Evolutionary conservation across 2,329 filamentous ascomycete species (phyloP).

Genomic region (Thelonectria rubi): DNA sequence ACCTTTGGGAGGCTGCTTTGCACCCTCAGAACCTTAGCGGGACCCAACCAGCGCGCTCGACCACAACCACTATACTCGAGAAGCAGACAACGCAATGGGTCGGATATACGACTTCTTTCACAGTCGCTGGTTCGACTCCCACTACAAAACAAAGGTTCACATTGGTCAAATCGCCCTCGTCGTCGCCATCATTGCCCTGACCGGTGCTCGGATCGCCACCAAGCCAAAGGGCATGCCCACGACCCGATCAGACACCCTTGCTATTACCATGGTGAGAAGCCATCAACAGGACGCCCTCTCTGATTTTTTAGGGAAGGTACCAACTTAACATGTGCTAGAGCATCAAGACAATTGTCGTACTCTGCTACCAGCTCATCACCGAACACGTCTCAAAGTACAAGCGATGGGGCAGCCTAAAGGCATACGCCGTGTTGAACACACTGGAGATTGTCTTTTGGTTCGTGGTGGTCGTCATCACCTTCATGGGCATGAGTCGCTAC

Average conservation of each 20-base stretch:
- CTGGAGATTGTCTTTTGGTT: slow-evolving; percentile 42
- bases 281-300: background rate
- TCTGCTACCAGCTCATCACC: slow-evolving; percentile 29
- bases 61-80: background rate
- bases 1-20: too few species aligned
- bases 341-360: slow-evolving; percentile 25
- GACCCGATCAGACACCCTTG: slow-evolving; percentile 29
- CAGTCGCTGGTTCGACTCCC: slow-evolving; percentile 25
- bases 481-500: slow-evolving; percentile 24
- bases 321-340: background rate
- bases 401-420: slow-evolving; percentile 37
- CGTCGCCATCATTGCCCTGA: slow-evolving; percentile 20
- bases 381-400: slow-evolving; percentile 41
- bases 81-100: slow-evolving; percentile 14
- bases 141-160: slow-evolving; percentile 29
- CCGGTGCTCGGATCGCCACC: slow-evolving; percentile 26
- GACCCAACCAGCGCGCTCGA: too few species aligned
- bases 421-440: slow-evolving; percentile 37
- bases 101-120: slow-evolving; percentile 23
- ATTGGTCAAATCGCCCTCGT: slow-evolving; percentile 10
- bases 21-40: too few species aligned
- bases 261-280: slow-evolving; percentile 31
- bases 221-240: slow-evolving; percentile 24
- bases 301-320: background rate
- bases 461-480: slow-evolving; percentile 38